Conservation (phyloP, 2,329 filamentous ascomycete species). For the Boeremia exigua region DNA sequence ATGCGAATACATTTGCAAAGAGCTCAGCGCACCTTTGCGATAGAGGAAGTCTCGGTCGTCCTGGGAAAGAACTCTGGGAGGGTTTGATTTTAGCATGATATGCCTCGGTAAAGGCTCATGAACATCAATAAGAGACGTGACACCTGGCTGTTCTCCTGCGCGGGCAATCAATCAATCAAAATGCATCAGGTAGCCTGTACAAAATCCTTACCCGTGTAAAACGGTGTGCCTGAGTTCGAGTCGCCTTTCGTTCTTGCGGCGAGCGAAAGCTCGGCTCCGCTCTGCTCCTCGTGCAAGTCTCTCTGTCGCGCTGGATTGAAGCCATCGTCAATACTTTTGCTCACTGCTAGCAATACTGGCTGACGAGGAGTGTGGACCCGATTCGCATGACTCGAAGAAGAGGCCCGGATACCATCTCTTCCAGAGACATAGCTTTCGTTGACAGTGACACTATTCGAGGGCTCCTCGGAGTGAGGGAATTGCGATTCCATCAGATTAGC, state of each 20-base stretch:
- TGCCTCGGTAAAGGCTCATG: constrained; percentile 10
- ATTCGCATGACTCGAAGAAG: background rate
- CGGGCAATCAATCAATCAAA: background rate
- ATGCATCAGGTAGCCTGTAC: background rate
- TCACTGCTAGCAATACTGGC: background rate
- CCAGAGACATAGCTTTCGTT: background rate
- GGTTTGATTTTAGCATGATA: constrained; percentile 2
- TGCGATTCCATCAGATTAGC: background rate
- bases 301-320: constrained; percentile 10
- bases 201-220: constrained; percentile 5
- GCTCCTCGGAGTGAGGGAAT: background rate
- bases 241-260: constrained; percentile 4
- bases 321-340: background rate
- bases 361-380: background rate
- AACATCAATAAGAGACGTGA: constrained; percentile 8
- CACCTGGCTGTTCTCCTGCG: constrained; percentile 10
- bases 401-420: background rate
- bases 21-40: constrained; percentile 5
- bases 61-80: constrained; percentile 1
- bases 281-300: constrained; percentile 12
- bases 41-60: constrained; percentile 7
- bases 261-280: constrained; percentile 13
- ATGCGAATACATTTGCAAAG: background rate
- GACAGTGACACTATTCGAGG: too few relatives aligned
- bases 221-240: constrained; percentile 9